phyloP scores from a whole-genome alignment of 1,139 yeast species.

The Pichia sorboxylosa region DNA sequence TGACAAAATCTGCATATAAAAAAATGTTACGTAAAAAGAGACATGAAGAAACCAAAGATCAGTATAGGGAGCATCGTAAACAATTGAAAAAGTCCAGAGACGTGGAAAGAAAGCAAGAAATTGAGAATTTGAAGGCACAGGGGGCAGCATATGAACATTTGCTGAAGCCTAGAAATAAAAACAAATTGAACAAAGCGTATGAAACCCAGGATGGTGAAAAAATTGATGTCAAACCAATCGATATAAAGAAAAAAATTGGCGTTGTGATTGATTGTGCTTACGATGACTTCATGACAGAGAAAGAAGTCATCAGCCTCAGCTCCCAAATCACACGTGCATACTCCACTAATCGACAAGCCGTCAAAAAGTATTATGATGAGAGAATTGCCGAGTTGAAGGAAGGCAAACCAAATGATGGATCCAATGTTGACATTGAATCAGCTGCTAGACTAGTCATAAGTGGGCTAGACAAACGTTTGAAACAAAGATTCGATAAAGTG shows the following conservation, averaged over 20 bases:
- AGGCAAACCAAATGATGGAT: not conserved
- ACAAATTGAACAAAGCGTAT: constrained; percentile 13
- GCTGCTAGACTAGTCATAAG: constrained; percentile 50
- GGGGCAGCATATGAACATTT: constrained; percentile 23
- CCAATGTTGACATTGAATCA: constrained; percentile 21
- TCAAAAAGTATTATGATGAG: constrained; percentile 11
- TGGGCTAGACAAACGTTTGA: constrained; percentile 55
- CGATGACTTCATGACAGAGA: constrained; percentile 77
- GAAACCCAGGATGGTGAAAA: constrained; percentile 21
- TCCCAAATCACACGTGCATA: constrained; percentile 77
- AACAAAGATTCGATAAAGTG: constrained; percentile 55
- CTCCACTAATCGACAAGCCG: constrained; percentile 59
- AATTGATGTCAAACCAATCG: constrained; percentile 11
- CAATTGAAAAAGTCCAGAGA: constrained; percentile 41
- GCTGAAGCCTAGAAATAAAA: constrained; percentile 15
- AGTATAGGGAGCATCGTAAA: constrained; percentile 38
- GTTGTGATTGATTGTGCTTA: constrained; percentile 79
- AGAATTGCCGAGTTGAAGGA: constrained; percentile 3
- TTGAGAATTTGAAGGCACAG: constrained; percentile 18
- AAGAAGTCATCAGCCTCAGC: constrained; percentile 66
- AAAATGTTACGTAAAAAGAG: constrained; percentile 45
- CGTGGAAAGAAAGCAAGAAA: constrained; percentile 25
- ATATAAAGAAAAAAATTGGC: constrained; percentile 33
- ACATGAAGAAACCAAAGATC: constrained; percentile 57
- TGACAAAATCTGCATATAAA: constrained; percentile 80